Conservation (phyloP, 257 asterid genomes). For the Solanum pimpinellifolium region DNA sequence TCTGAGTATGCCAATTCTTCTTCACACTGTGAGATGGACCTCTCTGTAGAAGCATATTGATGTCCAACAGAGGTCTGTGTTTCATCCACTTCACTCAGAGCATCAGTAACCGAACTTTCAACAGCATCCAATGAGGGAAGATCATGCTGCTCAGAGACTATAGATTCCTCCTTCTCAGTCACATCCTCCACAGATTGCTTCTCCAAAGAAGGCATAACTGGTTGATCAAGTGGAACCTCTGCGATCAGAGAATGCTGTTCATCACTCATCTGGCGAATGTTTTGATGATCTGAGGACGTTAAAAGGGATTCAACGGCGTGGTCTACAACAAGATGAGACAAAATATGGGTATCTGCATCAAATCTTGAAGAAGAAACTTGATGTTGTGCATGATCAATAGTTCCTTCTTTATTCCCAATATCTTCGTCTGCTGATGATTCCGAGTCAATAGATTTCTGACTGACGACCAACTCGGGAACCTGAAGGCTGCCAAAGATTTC, state of each 20-base stretch:
- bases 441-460: background rate
- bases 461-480: background rate
- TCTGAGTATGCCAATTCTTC: constrained; percentile 25
- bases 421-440: constrained; percentile 17
- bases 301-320: background rate
- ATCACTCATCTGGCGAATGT: constrained; percentile 1
- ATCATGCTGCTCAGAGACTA: constrained; percentile 2
- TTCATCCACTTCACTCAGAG: constrained; percentile 15
- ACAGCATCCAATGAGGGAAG: constrained; percentile 10
- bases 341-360: constrained; percentile 7
- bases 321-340: background rate
- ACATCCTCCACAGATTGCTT: constrained; percentile 14
- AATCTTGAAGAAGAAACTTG: constrained; percentile 12
- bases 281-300: constrained; percentile 20
- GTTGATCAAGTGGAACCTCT: constrained; percentile 2
- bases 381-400: constrained; percentile 2
- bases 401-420: constrained; percentile 1
- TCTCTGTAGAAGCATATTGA: constrained; percentile 25
- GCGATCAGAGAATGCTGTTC: background rate
- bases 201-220: constrained; percentile 8
- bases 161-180: constrained; percentile 17
- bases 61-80: constrained; percentile 13
- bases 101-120: constrained; percentile 13
- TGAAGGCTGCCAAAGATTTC: constrained; percentile 6
- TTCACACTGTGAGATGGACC: constrained; percentile 15